Conservation (phyloP, 163 green algal genomes). For the Picocystis sp. region DNA sequence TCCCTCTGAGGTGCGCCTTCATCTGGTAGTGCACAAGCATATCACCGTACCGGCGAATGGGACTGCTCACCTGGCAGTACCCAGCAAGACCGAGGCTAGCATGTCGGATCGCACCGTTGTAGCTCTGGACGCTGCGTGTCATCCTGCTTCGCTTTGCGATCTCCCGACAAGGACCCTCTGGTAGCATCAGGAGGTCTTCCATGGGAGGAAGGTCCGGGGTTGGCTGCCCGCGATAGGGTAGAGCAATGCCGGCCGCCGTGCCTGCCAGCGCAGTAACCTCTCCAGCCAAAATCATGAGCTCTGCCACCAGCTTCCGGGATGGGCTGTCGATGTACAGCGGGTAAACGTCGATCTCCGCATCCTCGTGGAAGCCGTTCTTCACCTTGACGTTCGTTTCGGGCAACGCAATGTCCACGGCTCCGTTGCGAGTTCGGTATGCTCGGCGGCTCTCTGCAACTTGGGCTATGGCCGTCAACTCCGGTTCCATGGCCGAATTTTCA, state of each 20-base stretch:
- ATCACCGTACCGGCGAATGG: slow-evolving; percentile 57
- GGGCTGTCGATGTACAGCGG: neutral
- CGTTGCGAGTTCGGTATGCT: slow-evolving; percentile 18
- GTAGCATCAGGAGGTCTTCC: slow-evolving; percentile 30
- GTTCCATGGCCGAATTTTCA: slow-evolving; percentile 1
- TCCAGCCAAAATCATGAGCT: slow-evolving; percentile 56
- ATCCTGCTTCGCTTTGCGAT: slow-evolving; percentile 45
- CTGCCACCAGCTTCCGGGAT: slow-evolving; percentile 28
- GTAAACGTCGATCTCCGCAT: slow-evolving; percentile 1
- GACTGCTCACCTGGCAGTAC: slow-evolving; percentile 80
- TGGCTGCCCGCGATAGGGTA: slow-evolving; percentile 50
- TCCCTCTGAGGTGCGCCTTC: slow-evolving; percentile 16
- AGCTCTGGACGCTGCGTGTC: slow-evolving; percentile 30
- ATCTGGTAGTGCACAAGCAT: slow-evolving; percentile 29
- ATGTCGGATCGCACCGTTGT: slow-evolving; percentile 27
- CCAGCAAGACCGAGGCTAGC: slow-evolving; percentile 53
- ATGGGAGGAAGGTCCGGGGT: slow-evolving; percentile 16
- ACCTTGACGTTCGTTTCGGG: slow-evolving; percentile 34
- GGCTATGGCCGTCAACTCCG: neutral
- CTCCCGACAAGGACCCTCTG: slow-evolving; percentile 35
- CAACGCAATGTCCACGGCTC: slow-evolving; percentile 33
- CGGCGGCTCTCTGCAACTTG: slow-evolving; percentile 16
- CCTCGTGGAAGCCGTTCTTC: neutral
- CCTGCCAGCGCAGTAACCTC: slow-evolving; percentile 35
- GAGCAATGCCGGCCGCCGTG: slow-evolving; percentile 25